Evolutionary conservation across 1,284 basidiomycete species (phyloP), one percentile per base, ranked within the genome.

Genomic region (Pseudozyma tsukubaensis): DNA sequence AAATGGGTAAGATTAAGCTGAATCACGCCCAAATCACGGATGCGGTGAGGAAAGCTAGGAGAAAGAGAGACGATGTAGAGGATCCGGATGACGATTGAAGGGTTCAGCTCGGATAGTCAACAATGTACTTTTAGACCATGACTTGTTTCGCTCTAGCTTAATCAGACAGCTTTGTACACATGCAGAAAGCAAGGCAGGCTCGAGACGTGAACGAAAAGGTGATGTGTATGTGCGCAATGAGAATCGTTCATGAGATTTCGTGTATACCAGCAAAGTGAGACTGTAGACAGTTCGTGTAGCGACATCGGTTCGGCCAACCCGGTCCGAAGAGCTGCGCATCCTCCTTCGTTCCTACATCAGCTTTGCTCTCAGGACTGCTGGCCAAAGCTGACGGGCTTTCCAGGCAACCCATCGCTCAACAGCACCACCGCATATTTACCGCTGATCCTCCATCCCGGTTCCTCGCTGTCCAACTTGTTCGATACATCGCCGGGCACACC

Each of bases 361-460:
- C 16, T 42, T 39, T 44, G 24, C 6, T 29, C 6, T 6, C 6
- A 29, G 6, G 24, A 68, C 58, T 68, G 71, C 65, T 68, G 61
- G 50, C 42, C 45, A 49, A 75, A 75, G 49, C 59, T 71, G 49
- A 75, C 72, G 11, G 72, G 67, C 35, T 67, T 70, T n/a, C 68
- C 72, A 3, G 70, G 70, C 35, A 57, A 49, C 6, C 80, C 78
- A 34, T 83, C 81, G 50, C 67, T 72, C 45, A 76, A 62, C 11
- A 77, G 60, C 29, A 81, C 76, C n/a, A 86, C 85, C 3, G 87
- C 91, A 83, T 83, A 94, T 91, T 90, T 91, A 71, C 94, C 93
- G 80, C 90, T 90, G 35, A 91, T 88, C 52, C 92, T 86, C 94
- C 94, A 95, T 64, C 90, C 90, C 74, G 90, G 88, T 32, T 89